These are phyloP conservation scores for Verticillium tricorpus DNA, from an alignment of 2,329 filamentous ascomycete species.

Conservation along the genomic window DNA sequence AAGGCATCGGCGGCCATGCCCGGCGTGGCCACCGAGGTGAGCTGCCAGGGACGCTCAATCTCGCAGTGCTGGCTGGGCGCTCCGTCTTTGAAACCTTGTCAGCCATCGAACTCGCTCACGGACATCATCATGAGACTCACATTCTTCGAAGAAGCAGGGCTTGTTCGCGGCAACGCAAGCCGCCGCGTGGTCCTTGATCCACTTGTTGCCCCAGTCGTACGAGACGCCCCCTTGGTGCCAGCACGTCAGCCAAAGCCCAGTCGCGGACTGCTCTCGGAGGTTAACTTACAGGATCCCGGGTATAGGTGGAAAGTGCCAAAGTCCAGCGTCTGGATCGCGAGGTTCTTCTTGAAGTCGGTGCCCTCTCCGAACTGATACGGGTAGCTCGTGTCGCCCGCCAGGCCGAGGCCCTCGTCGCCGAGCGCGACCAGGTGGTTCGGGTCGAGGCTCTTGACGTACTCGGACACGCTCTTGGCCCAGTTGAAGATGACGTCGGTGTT, in stretches of 20 bases:
- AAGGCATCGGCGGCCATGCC: slow-evolving; percentile 32
- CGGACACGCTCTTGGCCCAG: slow-evolving; percentile 54
- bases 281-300: slow-evolving; percentile 21
- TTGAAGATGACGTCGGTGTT: slow-evolving; percentile 51
- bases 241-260: neutral
- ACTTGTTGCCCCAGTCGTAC: slow-evolving; percentile 12
- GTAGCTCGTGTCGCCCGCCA: slow-evolving; percentile 45
- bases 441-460: slow-evolving; percentile 62
- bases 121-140: slow-evolving; percentile 14
- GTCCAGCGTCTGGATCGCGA: slow-evolving; percentile 48
- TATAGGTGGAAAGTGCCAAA: slow-evolving; percentile 32
- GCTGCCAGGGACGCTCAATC: slow-evolving; percentile 45
- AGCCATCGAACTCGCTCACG: neutral
- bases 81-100: slow-evolving; percentile 14
- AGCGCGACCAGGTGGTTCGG: slow-evolving; percentile 58
- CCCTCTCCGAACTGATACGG: slow-evolving; percentile 48
- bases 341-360: slow-evolving; percentile 44
- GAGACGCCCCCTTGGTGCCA: slow-evolving; percentile 8
- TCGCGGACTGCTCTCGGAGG: too few relatives aligned
- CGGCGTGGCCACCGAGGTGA: slow-evolving; percentile 21
- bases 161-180: slow-evolving; percentile 21
- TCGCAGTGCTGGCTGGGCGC: slow-evolving; percentile 19
- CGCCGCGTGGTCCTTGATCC: slow-evolving; percentile 20
- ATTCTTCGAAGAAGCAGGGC: slow-evolving; percentile 27
- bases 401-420: slow-evolving; percentile 51